A percentile compares a stretch with the other conserved stretches of the same genome.
phyloP scores from a whole-genome alignment of 768 basidiomycete genomes.

The Boletus patriciae region DNA sequence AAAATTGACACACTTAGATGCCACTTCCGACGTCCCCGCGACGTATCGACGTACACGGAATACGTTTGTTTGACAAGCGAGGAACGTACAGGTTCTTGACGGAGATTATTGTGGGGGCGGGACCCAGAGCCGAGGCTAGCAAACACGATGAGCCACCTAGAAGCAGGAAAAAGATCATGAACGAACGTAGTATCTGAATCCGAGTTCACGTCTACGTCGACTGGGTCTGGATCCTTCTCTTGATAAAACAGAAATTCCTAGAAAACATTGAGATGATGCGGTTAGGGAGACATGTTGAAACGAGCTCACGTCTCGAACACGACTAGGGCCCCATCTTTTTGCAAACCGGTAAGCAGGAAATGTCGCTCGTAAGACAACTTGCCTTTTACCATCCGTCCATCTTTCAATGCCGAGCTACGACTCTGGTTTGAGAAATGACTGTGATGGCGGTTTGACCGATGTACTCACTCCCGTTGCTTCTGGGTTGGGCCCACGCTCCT shows the following conservation, averaged over 20 bases:
- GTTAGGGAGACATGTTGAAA: background rate
- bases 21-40: slow-evolving; percentile 72
- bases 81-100: slow-evolving; percentile 37
- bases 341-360: background rate
- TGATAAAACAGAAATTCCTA: slow-evolving; percentile 80
- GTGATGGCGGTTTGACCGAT: slow-evolving; percentile 3
- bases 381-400: slow-evolving; percentile 73
- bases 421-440: slow-evolving; percentile 4
- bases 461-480: slow-evolving; percentile 63
- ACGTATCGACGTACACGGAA: slow-evolving; percentile 70
- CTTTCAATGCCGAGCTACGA: slow-evolving; percentile 70
- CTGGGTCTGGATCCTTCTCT: slow-evolving; percentile 58
- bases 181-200: slow-evolving; percentile 54
- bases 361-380: background rate
- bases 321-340: slow-evolving; percentile 71
- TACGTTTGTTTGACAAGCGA: slow-evolving; percentile 80
- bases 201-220: slow-evolving; percentile 47
- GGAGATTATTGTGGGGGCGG: slow-evolving; percentile 25
- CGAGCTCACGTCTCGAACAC: slow-evolving; percentile 66
- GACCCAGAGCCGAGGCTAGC: slow-evolving; percentile 33
- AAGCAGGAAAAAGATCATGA: background rate
- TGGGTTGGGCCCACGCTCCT: slow-evolving; percentile 68
- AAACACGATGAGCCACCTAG: slow-evolving; percentile 8
- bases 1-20: slow-evolving; percentile 61
- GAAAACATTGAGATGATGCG: slow-evolving; percentile 1